phyloP scores from a whole-genome alignment of 75 land plant genomes.

The Pinus taeda region DNA sequence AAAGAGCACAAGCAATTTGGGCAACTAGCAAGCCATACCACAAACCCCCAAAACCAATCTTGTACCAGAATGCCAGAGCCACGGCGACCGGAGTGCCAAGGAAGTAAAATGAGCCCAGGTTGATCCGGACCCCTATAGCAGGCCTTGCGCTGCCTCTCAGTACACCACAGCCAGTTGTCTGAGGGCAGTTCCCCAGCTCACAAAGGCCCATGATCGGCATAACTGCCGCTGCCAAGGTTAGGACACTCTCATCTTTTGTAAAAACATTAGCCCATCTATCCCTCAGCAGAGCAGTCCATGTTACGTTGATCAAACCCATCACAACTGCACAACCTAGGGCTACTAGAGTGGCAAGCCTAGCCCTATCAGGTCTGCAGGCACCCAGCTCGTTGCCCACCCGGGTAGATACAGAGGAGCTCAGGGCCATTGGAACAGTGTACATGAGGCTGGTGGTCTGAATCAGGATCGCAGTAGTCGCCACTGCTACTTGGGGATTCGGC shows the following conservation, averaged over 20 bases:
- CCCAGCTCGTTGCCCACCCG: constrained; percentile 93
- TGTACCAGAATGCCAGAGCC: constrained; percentile 62
- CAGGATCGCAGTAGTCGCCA: constrained; percentile 82
- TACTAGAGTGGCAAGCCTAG: constrained; percentile 70
- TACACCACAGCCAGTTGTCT: constrained; percentile 90
- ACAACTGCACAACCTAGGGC: constrained; percentile 75
- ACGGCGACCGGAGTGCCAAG: constrained; percentile 91
- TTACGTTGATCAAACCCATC: constrained; percentile 56
- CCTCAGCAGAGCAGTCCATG: constrained; percentile 58
- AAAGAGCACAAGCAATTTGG: constrained; percentile 65
- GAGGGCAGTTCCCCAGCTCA: constrained; percentile 94
- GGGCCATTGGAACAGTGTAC: constrained; percentile 89
- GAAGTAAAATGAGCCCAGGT: constrained; percentile 77
- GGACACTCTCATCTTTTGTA: constrained; percentile 56
- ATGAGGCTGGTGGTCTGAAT: constrained; percentile 89
- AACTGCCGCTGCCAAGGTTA: constrained; percentile 56
- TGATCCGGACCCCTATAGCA: constrained; percentile 75
- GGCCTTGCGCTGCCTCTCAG: constrained; percentile 89
- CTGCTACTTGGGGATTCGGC: constrained; percentile 68
- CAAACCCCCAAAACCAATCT: constrained; percentile 71
- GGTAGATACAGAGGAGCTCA: constrained; percentile 83
- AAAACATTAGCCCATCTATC: constrained; percentile 69
- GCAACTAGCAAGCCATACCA: constrained; percentile 90
- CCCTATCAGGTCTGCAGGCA: constrained; percentile 64
- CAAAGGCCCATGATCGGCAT: constrained; percentile 85